These are phyloP conservation scores for Cynanchum wilfordii DNA, from an alignment of 257 asterid species.

Conservation along the genomic window DNA sequence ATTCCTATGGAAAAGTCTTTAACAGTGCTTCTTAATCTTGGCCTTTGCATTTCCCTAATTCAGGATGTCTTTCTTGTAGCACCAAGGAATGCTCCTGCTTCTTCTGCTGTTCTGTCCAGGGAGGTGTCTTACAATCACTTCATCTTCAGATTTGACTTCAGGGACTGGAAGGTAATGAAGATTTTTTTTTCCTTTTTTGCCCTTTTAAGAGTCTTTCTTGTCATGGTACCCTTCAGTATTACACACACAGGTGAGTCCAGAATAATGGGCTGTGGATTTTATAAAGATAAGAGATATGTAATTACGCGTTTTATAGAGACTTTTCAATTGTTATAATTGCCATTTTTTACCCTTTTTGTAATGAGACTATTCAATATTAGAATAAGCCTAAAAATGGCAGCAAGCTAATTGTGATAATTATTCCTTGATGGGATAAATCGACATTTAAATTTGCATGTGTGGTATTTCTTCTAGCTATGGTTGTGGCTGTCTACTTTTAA, in stretches of 20 bases:
- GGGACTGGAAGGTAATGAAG: slow-evolving; percentile 80
- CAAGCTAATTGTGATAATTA: neutral
- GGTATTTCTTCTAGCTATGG: neutral
- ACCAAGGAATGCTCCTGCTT: slow-evolving; percentile 86
- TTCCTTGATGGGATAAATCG: neutral
- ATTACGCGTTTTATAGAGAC: neutral
- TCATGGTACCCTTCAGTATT: neutral
- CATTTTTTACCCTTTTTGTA: neutral
- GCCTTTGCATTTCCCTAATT: slow-evolving; percentile 5
- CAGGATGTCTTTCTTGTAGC: slow-evolving; percentile 31
- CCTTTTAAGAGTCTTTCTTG: neutral
- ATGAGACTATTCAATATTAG: neutral
- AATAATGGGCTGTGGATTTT: neutral
- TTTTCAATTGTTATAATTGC: neutral
- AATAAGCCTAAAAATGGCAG: neutral
- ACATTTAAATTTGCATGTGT: neutral
- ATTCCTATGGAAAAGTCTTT: neutral
- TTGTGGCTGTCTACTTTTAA: neutral
- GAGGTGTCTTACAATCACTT: slow-evolving; percentile 66
- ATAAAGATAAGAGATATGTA: neutral
- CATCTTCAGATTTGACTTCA: slow-evolving; percentile 70
- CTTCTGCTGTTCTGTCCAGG: slow-evolving; percentile 62
- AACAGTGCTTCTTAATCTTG: neutral
- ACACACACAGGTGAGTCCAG: neutral
- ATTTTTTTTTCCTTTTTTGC: neutral